A percentile compares a stretch with the other conserved stretches of the same genome.
Evolutionary conservation across 176 grass and related monocot species (phyloP).

Genomic region (Dactylis glomerata): DNA sequence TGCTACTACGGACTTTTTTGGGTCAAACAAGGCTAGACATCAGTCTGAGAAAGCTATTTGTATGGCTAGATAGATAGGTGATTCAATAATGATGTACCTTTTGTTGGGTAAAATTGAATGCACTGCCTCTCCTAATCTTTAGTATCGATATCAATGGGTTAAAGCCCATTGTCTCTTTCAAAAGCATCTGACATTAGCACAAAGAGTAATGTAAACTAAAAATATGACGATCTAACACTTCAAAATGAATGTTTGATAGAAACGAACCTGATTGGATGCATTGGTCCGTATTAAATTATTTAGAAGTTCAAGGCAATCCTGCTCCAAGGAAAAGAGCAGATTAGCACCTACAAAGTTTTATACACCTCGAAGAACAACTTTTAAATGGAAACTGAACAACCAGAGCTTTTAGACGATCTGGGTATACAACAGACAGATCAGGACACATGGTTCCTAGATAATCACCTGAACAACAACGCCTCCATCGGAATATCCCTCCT

Average conservation of each 20-base stretch:
- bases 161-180: conserved; percentile 98
- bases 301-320: conserved; percentile 97
- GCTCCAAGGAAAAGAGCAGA: conserved; percentile 27
- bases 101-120: conserved; percentile 99
- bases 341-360: conserved; percentile 31
- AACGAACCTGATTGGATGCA: conserved; percentile 88
- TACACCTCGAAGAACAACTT: conserved; percentile 21
- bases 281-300: conserved; percentile 91
- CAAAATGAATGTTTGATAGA: conserved; percentile 26
- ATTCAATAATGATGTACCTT: conserved; percentile 56
- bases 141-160: conserved; percentile 95
- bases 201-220: conserved; percentile 32
- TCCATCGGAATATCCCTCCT: conserved; percentile 98
- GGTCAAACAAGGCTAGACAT: conserved; percentile 3
- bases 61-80: conserved; percentile 6
- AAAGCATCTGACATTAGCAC: conserved; percentile 70
- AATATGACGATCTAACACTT: conserved; percentile 22
- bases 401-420: not conserved
- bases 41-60: not conserved
- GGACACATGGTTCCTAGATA: conserved; percentile 11
- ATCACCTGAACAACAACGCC: conserved; percentile 98
- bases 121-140: conserved; percentile 95
- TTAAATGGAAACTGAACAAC: not conserved
- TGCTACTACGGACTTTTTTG: conserved; percentile 27
- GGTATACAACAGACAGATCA: conserved; percentile 14